Percentiles rank a stretch among this genome's conserved stretches.
Conservation (phyloP, 139 green algal genomes). For the Picochlorum sp. region DNA sequence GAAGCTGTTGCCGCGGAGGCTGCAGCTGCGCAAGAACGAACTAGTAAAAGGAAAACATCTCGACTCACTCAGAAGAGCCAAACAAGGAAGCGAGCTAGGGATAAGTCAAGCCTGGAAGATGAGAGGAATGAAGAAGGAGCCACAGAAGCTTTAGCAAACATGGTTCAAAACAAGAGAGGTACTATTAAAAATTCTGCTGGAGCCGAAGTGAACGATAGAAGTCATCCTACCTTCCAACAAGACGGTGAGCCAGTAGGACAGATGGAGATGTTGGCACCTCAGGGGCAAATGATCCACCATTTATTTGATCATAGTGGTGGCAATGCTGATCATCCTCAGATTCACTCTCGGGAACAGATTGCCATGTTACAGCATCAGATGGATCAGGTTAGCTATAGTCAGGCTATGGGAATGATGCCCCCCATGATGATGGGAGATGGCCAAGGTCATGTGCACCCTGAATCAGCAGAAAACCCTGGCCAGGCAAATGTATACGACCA, state of each 20-base stretch:
- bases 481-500: not conserved
- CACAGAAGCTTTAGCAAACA: constrained; percentile 4
- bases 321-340: not conserved
- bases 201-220: not conserved
- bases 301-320: constrained; percentile 1
- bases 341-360: not conserved
- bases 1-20: constrained; percentile 4
- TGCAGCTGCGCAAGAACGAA: constrained; percentile 1
- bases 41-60: constrained; percentile 2
- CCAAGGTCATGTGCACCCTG: not conserved
- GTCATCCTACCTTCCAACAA: not conserved
- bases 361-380: constrained; percentile 7
- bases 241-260: not conserved
- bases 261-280: too few relatives aligned
- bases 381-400: not conserved
- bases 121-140: constrained; percentile 4
- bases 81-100: not conserved
- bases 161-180: not conserved
- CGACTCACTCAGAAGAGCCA: constrained; percentile 14
- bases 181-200: too few relatives aligned
- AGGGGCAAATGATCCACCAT: not conserved
- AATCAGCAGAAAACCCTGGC: not conserved
- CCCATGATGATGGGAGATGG: not conserved
- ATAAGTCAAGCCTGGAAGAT: not conserved
- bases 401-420: not conserved